Evolutionary conservation across 2,329 filamentous ascomycete genomes (phyloP).

Genomic region (Aureobasidium musti): DNA sequence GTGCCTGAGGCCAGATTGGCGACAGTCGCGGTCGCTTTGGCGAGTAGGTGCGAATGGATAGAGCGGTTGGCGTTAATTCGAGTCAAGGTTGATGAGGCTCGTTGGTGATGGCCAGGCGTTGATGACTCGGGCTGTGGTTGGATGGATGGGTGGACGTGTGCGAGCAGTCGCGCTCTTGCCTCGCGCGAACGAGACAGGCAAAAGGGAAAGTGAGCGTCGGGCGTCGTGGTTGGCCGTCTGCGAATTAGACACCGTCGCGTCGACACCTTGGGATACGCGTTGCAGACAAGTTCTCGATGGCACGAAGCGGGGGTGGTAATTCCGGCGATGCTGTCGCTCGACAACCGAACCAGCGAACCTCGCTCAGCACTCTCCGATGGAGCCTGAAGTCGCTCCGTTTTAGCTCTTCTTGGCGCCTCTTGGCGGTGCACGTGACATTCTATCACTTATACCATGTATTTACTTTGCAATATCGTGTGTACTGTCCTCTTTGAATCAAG

Average conservation of each 20-base stretch:
- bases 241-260: slow-evolving; percentile 20
- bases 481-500: background rate
- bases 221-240: slow-evolving; percentile 3
- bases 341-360: slow-evolving; percentile 14
- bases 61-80: slow-evolving; percentile 1
- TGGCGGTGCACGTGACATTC: background rate
- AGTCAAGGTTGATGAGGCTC: slow-evolving; percentile 13
- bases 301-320: slow-evolving; percentile 21
- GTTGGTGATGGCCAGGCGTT: slow-evolving; percentile 13
- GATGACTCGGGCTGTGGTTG: slow-evolving; percentile 26
- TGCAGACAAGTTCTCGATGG: slow-evolving; percentile 17
- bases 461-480: background rate
- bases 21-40: slow-evolving; percentile 7
- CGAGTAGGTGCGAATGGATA: background rate
- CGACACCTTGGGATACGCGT: slow-evolving; percentile 17
- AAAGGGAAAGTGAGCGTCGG: slow-evolving; percentile 24
- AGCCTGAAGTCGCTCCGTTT: slow-evolving; percentile 6
- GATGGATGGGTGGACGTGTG: slow-evolving; percentile 2
- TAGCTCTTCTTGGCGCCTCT: background rate
- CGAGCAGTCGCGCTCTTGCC: slow-evolving; percentile 24
- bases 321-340: slow-evolving; percentile 15
- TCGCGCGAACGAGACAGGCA: slow-evolving; percentile 9
- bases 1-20: slow-evolving; percentile 13
- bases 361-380: background rate
- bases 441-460: background rate